Evolutionary conservation across 495 filamentous ascomycete species (phyloP).

Genomic region (Zalerion maritima): DNA sequence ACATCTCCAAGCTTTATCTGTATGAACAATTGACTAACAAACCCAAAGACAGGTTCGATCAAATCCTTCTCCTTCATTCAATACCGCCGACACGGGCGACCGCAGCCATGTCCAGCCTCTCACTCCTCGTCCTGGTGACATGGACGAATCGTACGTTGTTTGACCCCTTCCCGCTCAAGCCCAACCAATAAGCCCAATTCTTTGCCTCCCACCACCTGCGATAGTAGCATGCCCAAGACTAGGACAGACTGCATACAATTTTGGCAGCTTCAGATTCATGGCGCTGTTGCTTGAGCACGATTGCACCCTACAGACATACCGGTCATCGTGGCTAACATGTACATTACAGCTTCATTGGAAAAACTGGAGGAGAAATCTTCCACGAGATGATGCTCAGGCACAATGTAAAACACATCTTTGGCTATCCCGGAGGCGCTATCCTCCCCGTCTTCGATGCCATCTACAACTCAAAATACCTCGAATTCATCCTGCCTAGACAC

Average conservation of each 20-base stretch:
- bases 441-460: slow-evolving; percentile 77
- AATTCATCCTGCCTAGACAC: slow-evolving; percentile 65
- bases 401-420: slow-evolving; percentile 80
- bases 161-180: slow-evolving; percentile 7
- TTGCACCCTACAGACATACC: too few species aligned
- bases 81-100: slow-evolving; percentile 32
- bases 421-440: slow-evolving; percentile 67
- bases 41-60: slow-evolving; percentile 23
- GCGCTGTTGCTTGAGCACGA: too few species aligned
- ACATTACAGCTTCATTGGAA: slow-evolving; percentile 66
- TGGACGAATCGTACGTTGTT: slow-evolving; percentile 57
- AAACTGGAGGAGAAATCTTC: slow-evolving; percentile 92
- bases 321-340: slow-evolving; percentile 14
- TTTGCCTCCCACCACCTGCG: too few species aligned
- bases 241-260: too few species aligned
- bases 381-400: slow-evolving; percentile 98
- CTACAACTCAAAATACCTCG: slow-evolving; percentile 66
- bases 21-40: too few species aligned
- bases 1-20: too few species aligned
- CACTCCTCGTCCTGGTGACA: slow-evolving; percentile 41
- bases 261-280: too few species aligned
- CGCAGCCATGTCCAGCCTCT: slow-evolving; percentile 52
- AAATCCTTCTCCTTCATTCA: slow-evolving; percentile 58
- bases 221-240: too few species aligned
- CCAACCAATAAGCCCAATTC: too few species aligned